These are phyloP conservation scores for Monotropa hypopitys DNA, from an alignment of 179 eudicot species.

Conservation along the genomic window DNA sequence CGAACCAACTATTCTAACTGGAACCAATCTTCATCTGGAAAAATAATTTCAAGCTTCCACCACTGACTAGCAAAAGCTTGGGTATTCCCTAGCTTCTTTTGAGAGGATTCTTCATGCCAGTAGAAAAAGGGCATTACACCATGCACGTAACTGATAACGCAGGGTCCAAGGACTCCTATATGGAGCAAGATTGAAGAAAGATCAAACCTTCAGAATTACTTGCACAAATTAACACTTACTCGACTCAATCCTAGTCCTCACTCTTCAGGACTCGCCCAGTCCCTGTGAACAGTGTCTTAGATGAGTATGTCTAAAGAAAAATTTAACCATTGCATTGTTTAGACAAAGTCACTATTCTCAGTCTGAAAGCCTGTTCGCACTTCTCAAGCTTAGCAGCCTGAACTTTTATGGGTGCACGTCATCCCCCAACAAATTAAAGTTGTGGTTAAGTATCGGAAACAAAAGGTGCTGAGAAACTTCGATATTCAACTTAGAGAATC, in stretches of 20 bases:
- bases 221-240: not conserved
- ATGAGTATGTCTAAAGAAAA: not conserved
- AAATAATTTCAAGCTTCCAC: not conserved
- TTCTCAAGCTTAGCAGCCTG: not conserved
- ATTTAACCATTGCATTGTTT: not conserved
- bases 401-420: not conserved
- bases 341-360: not conserved
- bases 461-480: not conserved
- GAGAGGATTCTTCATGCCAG: not conserved
- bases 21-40: not conserved
- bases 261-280: not conserved
- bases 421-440: not conserved
- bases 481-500: not conserved
- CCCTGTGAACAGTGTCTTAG: not conserved
- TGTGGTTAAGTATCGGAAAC: not conserved
- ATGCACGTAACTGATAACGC: not conserved
- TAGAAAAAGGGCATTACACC: not conserved
- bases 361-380: not conserved
- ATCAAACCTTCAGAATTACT: not conserved
- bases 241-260: not conserved
- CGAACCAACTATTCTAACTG: not conserved
- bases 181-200: not conserved
- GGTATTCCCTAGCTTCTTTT: not conserved
- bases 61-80: not conserved
- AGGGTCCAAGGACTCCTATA: not conserved